These are phyloP conservation scores for Cryphonectria parasitica DNA, from an alignment of 2,329 filamentous ascomycete species.

Conservation along the genomic window DNA sequence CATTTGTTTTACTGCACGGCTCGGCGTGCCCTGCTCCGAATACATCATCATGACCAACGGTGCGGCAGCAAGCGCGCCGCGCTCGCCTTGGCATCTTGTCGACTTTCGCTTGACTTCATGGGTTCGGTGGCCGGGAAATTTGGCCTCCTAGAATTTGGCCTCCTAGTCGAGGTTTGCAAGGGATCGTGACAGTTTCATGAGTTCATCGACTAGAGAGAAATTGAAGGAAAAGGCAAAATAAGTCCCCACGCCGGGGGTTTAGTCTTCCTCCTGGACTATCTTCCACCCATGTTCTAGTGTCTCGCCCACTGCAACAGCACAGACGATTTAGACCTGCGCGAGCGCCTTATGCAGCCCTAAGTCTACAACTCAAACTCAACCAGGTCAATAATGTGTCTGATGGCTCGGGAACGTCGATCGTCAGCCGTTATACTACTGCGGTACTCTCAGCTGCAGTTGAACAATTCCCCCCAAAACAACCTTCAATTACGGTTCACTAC, in stretches of 20 bases:
- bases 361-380: not conserved
- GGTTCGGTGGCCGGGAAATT: not conserved
- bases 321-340: not conserved
- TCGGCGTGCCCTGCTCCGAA: not conserved
- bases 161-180: not conserved
- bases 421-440: not conserved
- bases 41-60: not conserved
- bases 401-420: not conserved
- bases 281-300: not conserved
- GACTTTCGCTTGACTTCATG: not conserved
- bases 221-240: not conserved
- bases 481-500: not conserved
- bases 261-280: not conserved
- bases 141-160: not conserved
- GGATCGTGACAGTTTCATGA: not conserved
- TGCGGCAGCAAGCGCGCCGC: slow-evolving; percentile 9
- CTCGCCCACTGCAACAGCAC: not conserved
- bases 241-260: not conserved
- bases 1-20: not conserved
- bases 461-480: not conserved
- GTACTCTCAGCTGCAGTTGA: not conserved
- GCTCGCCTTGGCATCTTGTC: not conserved
- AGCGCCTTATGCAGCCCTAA: not conserved
- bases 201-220: not conserved
- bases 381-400: not conserved